Percentiles rank a stretch among this genome's conserved stretches.
phyloP scores from a whole-genome alignment of 2,329 filamentous ascomycete species.

The Botryosphaeria dothidea region DNA sequence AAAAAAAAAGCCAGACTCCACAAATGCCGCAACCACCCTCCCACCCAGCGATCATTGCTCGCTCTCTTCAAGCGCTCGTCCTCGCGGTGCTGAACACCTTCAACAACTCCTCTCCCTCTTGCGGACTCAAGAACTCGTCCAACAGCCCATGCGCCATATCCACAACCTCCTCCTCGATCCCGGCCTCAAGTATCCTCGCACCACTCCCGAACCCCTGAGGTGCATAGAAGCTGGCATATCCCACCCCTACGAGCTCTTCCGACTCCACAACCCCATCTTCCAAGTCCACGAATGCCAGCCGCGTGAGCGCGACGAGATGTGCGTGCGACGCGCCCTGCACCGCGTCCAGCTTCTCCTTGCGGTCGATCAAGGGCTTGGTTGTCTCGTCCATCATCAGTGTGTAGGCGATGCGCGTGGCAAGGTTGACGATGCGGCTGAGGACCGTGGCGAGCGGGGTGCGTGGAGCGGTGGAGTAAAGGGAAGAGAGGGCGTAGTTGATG shows the following conservation, averaged over 20 bases:
- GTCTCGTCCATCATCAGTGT: conserved; percentile 63
- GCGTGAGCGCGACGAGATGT: conserved; percentile 76
- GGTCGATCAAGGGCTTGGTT: conserved; percentile 53
- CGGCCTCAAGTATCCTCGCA: conserved; percentile 72
- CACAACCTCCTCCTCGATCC: conserved; percentile 74
- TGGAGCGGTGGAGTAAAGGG: conserved; percentile 50
- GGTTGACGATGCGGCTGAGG: conserved; percentile 57
- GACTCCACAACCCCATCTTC: neutral
- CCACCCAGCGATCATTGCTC: no score
- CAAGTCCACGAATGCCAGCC: conserved; percentile 78
- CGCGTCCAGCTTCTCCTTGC: conserved; percentile 69
- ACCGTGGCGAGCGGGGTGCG: conserved; percentile 37
- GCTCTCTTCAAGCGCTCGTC: neutral
- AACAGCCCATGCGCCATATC: conserved; percentile 81
- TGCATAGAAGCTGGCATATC: no score
- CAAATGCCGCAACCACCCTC: neutral
- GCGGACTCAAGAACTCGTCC: conserved; percentile 77
- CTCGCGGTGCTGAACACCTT: conserved; percentile 41
- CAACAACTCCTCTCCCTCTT: conserved; percentile 67
- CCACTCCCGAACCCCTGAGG: neutral
- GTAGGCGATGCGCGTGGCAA: conserved; percentile 61
- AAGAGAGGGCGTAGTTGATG: conserved; percentile 70
- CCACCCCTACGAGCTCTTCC: neutral
- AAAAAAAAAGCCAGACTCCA: neutral
- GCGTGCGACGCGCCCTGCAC: conserved; percentile 76